Evolutionary conservation across 139 green algal species (phyloP).

Genomic region (Chlorella sp.): DNA sequence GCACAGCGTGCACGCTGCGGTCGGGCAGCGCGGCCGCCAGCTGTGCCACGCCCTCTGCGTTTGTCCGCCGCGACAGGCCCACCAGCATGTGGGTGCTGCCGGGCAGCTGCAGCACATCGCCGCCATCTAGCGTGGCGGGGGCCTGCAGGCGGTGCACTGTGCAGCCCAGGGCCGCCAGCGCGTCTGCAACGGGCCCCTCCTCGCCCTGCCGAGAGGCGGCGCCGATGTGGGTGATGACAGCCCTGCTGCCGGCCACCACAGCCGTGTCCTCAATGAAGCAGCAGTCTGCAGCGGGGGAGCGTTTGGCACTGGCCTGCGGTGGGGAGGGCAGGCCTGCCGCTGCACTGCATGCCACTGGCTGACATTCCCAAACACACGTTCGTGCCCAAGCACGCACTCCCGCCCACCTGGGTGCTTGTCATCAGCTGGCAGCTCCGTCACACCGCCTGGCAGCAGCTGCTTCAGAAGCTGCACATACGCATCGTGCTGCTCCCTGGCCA

Average conservation of each 20-base stretch:
- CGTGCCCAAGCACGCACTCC: neutral
- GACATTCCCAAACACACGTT: no score
- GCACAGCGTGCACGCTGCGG: conserved; percentile 8
- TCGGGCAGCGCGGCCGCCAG: conserved; percentile 6
- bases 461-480: neutral
- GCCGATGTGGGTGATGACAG: neutral
- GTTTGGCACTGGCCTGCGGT: no score
- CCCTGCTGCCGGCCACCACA: conserved; percentile 1
- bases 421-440: conserved; percentile 12
- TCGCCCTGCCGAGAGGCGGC: conserved; percentile 5
- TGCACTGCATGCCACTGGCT: no score
- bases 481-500: conserved; percentile 1
- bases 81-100: conserved; percentile 14
- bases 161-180: neutral
- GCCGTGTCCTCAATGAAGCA: conserved; percentile 27
- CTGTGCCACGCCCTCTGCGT: neutral
- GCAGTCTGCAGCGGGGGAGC: neutral
- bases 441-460: neutral
- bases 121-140: conserved; percentile 18
- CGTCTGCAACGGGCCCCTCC: neutral
- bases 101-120: conserved; percentile 17
- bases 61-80: conserved; percentile 18
- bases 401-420: conserved; percentile 10
- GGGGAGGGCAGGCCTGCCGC: no score
- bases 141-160: neutral